phyloP scores from a whole-genome alignment of 169 alveolate species.

The Plasmodium fragile region DNA sequence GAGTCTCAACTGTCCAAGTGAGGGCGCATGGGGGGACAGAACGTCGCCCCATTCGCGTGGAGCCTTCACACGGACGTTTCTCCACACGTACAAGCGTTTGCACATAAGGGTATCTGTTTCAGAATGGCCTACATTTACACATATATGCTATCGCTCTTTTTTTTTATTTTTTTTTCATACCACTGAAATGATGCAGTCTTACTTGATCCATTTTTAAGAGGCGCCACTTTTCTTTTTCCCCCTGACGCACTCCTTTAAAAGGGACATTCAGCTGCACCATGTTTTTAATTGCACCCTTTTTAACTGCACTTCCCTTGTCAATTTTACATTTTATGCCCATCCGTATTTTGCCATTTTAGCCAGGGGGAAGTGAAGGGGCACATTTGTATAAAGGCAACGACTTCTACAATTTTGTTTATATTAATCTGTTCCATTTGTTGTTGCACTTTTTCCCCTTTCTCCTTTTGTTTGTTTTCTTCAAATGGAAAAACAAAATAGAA shows the following conservation, averaged over 20 bases:
- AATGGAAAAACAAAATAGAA: background rate
- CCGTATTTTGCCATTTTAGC: background rate
- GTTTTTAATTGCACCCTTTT: background rate
- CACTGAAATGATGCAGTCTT: background rate
- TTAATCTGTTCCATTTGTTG: background rate
- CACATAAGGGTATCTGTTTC: background rate
- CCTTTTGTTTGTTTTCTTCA: background rate
- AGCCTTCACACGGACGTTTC: background rate
- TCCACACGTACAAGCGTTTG: background rate
- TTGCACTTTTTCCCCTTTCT: background rate
- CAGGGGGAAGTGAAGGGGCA: background rate
- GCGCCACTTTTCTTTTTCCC: background rate
- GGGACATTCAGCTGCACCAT: background rate
- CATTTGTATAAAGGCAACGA: background rate
- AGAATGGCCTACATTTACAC: background rate
- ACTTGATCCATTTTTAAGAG: background rate
- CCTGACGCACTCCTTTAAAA: background rate
- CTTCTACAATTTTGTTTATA: background rate
- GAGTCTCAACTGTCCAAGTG: slow-evolving; percentile 53
- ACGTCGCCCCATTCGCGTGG: background rate
- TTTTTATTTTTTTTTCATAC: background rate
- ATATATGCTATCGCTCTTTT: background rate
- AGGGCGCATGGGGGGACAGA: background rate
- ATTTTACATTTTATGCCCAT: background rate
- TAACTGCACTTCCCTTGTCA: background rate